Base-by-base conservation (phyloP, 2,329 filamentous ascomycete species). In the Neonectria faginata region DNA sequence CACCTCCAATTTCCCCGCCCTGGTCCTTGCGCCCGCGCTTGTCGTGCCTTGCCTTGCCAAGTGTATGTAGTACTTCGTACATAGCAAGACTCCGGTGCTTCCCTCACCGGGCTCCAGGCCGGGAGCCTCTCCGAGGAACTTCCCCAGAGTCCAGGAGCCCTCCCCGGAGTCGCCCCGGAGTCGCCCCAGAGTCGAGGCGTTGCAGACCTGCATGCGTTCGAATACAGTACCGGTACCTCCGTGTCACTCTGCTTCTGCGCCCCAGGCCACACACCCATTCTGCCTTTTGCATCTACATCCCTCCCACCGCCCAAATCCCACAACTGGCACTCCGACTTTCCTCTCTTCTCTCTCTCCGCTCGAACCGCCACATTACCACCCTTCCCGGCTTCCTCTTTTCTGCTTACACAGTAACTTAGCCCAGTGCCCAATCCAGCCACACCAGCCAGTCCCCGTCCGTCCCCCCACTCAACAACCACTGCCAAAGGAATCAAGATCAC, bases 1-100 rank as follows among this genome's bases (percentile, higher is more conserved):
- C 66, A 68, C 71, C 71, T 73, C 71, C 71, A 73, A 73, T 73
- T 73, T 73, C 71, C 71, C 71, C 71, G 70, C 71, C 71, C 70
- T 73, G 71, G 71, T 67, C 71, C 69, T 73, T 72, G 68, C 71
- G 71, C 71, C 70, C 68, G 70, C 71, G 71, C 45, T 65, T 55
- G 60, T 65, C 61, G 64, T 68, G 63, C 66, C 62, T 60, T 71
- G 67, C 60, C 64, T 39, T 25, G 25, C 25, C 25, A 25, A 5
- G 25, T 25, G 25, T 25, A 25, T 5, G 22, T 22, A 22, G 22
- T 22, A 22, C 22, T 25, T 25, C 25, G 25, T 25, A 25, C 25
- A 25, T 6, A 6, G 25, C 25, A 25, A 64, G 60, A 51, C 31
- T 33, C 27, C 59, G 36, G 54, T 62, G 48, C 57, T 64, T 58